phyloP scores from a whole-genome alignment of 257 asterid species.

The Salvia rosmarinus region DNA sequence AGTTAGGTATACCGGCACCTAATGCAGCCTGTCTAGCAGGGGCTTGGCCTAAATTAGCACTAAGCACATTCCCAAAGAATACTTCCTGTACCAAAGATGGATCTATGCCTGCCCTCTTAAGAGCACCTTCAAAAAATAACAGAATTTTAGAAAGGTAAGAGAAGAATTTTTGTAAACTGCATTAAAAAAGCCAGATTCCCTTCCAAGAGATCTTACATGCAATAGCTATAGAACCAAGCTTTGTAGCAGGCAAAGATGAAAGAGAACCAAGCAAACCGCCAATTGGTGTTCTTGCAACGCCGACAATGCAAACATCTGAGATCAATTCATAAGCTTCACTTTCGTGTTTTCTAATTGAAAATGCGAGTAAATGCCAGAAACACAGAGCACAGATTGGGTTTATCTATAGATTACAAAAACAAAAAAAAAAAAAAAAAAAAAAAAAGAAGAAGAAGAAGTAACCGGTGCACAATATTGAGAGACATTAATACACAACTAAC shows the following conservation, averaged over 20 bases:
- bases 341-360: background rate
- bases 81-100: constrained; percentile 92
- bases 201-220: constrained; percentile 47
- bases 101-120: constrained; percentile 76
- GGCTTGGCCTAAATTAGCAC: constrained; percentile 99
- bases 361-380: background rate
- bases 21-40: constrained; percentile 99
- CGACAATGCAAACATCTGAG: constrained; percentile 96
- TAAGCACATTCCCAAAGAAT: constrained; percentile 90
- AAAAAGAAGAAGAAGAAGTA: background rate
- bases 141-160: constrained; percentile 16
- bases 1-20: constrained; percentile 86
- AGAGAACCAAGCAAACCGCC: constrained; percentile 91
- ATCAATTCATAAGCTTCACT: constrained; percentile 11
- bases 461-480: background rate
- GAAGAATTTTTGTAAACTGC: background rate
- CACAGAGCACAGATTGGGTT: background rate
- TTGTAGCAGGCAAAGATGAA: constrained; percentile 84
- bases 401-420: constrained; percentile 13
- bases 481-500: background rate
- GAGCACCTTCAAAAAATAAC: constrained; percentile 63
- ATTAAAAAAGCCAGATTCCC: background rate
- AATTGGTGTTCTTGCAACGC: constrained; percentile 93
- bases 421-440: background rate
- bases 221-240: constrained; percentile 91